These are phyloP conservation scores for Fusarium torreyae DNA, from an alignment of 2,329 filamentous ascomycete genomes.

Conservation along the genomic window DNA sequence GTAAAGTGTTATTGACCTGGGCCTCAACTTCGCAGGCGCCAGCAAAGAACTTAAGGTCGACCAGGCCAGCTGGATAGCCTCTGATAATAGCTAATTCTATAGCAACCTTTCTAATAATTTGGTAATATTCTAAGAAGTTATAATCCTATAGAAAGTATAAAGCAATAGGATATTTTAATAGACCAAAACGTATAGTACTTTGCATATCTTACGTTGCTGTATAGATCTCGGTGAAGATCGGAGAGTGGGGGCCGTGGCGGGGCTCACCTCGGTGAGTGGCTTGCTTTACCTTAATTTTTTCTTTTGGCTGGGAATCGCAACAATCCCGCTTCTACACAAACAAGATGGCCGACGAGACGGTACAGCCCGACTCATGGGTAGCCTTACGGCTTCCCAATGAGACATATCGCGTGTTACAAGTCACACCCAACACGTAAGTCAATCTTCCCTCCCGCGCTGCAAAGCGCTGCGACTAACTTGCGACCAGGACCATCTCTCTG, in stretches of 20 bases:
- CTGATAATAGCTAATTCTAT: conserved; percentile 61
- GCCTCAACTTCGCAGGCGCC: conserved; percentile 50
- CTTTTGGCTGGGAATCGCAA: conserved; percentile 29
- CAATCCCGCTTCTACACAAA: conserved; percentile 22
- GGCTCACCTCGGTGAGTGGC: conserved; percentile 53
- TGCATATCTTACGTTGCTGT: too few species aligned
- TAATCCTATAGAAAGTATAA: background rate
- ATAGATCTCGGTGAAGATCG: conserved; percentile 36
- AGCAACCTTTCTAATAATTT: background rate
- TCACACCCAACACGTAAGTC: conserved; percentile 72
- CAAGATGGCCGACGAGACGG: conserved; percentile 53
- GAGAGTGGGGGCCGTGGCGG: conserved; percentile 41
- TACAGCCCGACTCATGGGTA: conserved; percentile 72
- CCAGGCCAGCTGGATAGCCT: conserved; percentile 59
- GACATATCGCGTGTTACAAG: conserved; percentile 69
- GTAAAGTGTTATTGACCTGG: too few species aligned
- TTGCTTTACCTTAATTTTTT: conserved; percentile 48
- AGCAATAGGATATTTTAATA: too few species aligned
- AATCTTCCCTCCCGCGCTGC: conserved; percentile 11
- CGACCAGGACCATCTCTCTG: conserved; percentile 82
- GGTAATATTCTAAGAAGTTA: background rate
- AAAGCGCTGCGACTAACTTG: conserved; percentile 45
- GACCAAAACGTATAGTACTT: too few species aligned
- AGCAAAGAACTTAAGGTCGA: conserved; percentile 58
- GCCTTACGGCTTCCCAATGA: conserved; percentile 73